phyloP scores from a whole-genome alignment of 2,329 filamentous ascomycete genomes.

The Curvularia verruculosa region DNA sequence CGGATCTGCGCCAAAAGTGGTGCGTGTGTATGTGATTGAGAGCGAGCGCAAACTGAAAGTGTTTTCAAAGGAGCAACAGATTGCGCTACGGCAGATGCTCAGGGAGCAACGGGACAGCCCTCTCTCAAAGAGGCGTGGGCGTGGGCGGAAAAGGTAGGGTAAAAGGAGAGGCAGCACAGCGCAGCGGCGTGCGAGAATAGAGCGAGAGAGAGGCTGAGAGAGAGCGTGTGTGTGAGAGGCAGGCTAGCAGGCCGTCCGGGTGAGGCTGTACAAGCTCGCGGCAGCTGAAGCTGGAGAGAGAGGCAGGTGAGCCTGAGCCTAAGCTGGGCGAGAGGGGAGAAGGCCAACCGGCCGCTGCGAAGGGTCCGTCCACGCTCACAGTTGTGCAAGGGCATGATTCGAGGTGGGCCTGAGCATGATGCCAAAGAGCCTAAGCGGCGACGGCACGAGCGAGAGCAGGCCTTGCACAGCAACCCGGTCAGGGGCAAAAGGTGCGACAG shows the following conservation, averaged over 20 bases:
- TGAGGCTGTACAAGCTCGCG: slow-evolving; percentile 42
- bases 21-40: no score
- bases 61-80: slow-evolving; percentile 15
- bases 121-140: slow-evolving; percentile 47
- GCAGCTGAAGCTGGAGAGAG: slow-evolving; percentile 37
- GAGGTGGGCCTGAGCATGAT: slow-evolving; percentile 21
- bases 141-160: slow-evolving; percentile 21
- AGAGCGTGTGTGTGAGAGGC: no score
- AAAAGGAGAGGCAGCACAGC: slow-evolving; percentile 47
- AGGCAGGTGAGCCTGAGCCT: slow-evolving; percentile 24
- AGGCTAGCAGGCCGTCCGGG: slow-evolving; percentile 16
- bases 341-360: slow-evolving; percentile 26
- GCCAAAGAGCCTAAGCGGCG: slow-evolving; percentile 30
- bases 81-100: slow-evolving; percentile 23
- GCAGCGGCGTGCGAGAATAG: slow-evolving; percentile 39
- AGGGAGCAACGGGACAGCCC: slow-evolving; percentile 30
- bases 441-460: slow-evolving; percentile 29
- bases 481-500: slow-evolving; percentile 29
- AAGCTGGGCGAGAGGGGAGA: slow-evolving; percentile 31
- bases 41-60: slow-evolving; percentile 21
- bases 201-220: slow-evolving; percentile 16
- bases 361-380: slow-evolving; percentile 26
- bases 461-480: slow-evolving; percentile 21
- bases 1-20: slow-evolving; percentile 26
- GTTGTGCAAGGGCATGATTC: slow-evolving; percentile 34